Base-by-base conservation (phyloP, 192 early-diverging fungal genomes). In the Backusella circina region DNA sequence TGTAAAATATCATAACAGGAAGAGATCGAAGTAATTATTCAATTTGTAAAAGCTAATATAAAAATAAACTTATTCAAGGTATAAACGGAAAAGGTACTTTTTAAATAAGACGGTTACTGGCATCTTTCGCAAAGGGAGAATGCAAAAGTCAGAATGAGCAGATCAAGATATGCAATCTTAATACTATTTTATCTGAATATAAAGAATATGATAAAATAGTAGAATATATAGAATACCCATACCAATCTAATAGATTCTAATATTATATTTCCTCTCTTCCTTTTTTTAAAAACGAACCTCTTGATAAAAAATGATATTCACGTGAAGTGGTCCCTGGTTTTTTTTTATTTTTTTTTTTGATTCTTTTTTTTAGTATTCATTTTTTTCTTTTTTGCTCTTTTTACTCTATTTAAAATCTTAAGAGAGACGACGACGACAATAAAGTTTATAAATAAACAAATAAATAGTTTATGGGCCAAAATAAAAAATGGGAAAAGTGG, bases 301-400 rank as follows among this genome's bases (percentile, higher is more conserved):
- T 51, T 21, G n/a, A 23, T 23, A 23, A 54, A n/a, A 54, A 54
- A 23, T 23, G n/a, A 54, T 7, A 23, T 54, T 54, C 51, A 54
- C 51, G 51, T 54, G 51, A 54, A 41, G 51, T 23, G 9, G 51
- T n/a, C 51, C 51, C 51, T 54, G 51, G 12, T 26, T 61, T 61
- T 57, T 61, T 61, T 61, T 61, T 61, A 4, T 26, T 28, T 61
- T 61, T n/a, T 54, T 8, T 54, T 54, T 51, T 12, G 39, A 41
- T 51, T 51, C 21, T 51, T 51, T 54, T 54, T 54, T 54, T 54
- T 54, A 54, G 51, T 54, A 54, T 54, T 54, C 51, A 54, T 54
- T 54, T 18, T 54, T 54, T 54, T 21, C 8, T n/a, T 54, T 23
- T 23, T 54, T 54, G 0, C 9, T 26, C 21, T 54, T 54, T 54